These are phyloP conservation scores for Curvularia sp. DNA, from an alignment of 2,329 filamentous ascomycete species.

Conservation along the genomic window DNA sequence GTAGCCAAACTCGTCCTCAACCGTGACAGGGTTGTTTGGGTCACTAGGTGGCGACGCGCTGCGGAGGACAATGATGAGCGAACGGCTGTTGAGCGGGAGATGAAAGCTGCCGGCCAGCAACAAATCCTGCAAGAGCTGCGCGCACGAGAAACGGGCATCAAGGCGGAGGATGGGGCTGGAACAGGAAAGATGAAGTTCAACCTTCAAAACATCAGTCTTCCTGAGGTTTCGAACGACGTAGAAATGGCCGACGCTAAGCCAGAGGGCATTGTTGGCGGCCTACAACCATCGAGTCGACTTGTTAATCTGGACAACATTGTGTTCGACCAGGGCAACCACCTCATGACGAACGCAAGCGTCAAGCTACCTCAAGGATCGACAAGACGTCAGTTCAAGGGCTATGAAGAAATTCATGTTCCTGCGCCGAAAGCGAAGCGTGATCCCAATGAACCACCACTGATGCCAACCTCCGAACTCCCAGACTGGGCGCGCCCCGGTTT, in stretches of 20 bases:
- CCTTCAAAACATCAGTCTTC: constrained; percentile 85
- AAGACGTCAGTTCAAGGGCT: constrained; percentile 95
- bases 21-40: constrained; percentile 93
- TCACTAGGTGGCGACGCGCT: constrained; percentile 82
- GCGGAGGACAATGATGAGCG: constrained; percentile 78
- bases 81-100: constrained; percentile 82
- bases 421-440: constrained; percentile 87
- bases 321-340: constrained; percentile 96
- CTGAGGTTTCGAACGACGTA: constrained; percentile 60
- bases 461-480: constrained; percentile 86
- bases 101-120: constrained; percentile 85
- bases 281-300: constrained; percentile 85
- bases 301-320: constrained; percentile 96
- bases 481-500: constrained; percentile 92
- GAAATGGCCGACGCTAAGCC: constrained; percentile 52
- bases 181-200: constrained; percentile 81
- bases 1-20: constrained; percentile 92
- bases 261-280: constrained; percentile 72
- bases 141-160: constrained; percentile 69
- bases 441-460: constrained; percentile 74
- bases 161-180: constrained; percentile 63
- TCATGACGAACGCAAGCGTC: constrained; percentile 99
- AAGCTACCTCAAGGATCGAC: constrained; percentile 92
- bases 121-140: constrained; percentile 87
- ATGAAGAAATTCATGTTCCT: constrained; percentile 97